These are phyloP conservation scores for Paecilomyces sp. DNA, from an alignment of 2,329 filamentous ascomycete species.

Conservation along the genomic window DNA sequence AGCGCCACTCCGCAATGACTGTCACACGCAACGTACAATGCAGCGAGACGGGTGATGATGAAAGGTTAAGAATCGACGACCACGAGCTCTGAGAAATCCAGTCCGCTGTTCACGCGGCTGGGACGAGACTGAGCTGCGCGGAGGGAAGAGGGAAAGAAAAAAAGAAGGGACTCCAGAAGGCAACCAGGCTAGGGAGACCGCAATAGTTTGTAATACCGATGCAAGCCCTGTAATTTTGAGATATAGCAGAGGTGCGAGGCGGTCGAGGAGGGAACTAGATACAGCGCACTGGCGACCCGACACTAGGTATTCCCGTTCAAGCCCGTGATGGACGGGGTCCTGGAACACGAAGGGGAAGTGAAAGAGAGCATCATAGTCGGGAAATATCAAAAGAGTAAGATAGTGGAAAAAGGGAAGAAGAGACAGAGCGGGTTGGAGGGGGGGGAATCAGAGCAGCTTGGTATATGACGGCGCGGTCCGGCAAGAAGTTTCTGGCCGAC, in stretches of 20 bases:
- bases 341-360: conserved; percentile 21
- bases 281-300: conserved; percentile 8
- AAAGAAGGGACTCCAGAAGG: conserved; percentile 1
- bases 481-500: conserved; percentile 10
- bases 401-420: conserved; percentile 10
- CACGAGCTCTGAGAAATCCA: background rate
- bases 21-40: background rate
- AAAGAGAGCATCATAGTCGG: conserved; percentile 29
- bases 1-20: background rate
- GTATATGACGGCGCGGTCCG: conserved; percentile 21
- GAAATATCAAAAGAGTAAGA: conserved; percentile 13
- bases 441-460: background rate
- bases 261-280: conserved; percentile 6
- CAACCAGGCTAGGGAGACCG: conserved; percentile 4
- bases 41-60: background rate
- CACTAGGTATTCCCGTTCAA: conserved; percentile 36
- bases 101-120: background rate
- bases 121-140: background rate
- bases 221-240: conserved; percentile 4
- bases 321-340: conserved; percentile 38
- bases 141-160: conserved; percentile 1
- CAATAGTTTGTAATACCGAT: conserved; percentile 3
- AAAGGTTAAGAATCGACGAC: background rate
- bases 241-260: conserved; percentile 6
- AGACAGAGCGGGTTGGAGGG: conserved; percentile 9